Evolutionary conservation across 495 filamentous ascomycete genomes (phyloP), one percentile per base, ranked within the genome.

Genomic region (Polyplosphaeria fusca): DNA sequence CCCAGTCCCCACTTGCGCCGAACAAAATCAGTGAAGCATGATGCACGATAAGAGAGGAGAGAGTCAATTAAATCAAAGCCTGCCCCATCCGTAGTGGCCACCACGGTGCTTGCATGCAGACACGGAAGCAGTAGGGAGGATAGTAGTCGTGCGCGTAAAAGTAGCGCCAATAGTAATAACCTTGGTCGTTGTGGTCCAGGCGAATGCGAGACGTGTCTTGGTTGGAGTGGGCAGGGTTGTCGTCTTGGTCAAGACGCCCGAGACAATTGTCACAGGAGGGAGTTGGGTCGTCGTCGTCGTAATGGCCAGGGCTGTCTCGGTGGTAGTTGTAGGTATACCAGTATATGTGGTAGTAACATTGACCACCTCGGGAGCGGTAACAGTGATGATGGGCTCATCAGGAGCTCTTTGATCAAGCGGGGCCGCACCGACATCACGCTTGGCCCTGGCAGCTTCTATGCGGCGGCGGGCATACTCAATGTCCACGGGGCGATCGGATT

Each of bases 131-230:
- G 37, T 57, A 0, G 65, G 62, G 0, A 62, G 65, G 11, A 58
- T 41, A n/a, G 58, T 68, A 1, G 58, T 68, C 2, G 58, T 65
- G 13, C 49, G 55, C 14, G 65, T 68, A 25, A 27, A 65, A 28
- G 58, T 65, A 18, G 63, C 62, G 24, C 35, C 38, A n/a, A 68
- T 63, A 14, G 65, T 68, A 22, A 54, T 65, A 0, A 62, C 65
- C 9, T 43, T 55, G 2, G n/a, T 27, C 2, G 35, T 25, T 4
- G 65, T 65, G n/a, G 54, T 65, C 30, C 63, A 65, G 4, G 51
- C 16, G 19, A 65, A 47, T 4, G 59, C 39, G 11, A 51, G n/a
- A 18, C 37, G 52, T 1, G 65, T 68, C 45, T 52, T 55, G 1
- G 65, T 68, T 4, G 52, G 51, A 4, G 66, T 63, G 1, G 63